Percentiles rank a stretch among this genome's conserved stretches.
Conservation (phyloP, 2,329 filamentous ascomycete genomes). For the Fusarium proliferatum region DNA sequence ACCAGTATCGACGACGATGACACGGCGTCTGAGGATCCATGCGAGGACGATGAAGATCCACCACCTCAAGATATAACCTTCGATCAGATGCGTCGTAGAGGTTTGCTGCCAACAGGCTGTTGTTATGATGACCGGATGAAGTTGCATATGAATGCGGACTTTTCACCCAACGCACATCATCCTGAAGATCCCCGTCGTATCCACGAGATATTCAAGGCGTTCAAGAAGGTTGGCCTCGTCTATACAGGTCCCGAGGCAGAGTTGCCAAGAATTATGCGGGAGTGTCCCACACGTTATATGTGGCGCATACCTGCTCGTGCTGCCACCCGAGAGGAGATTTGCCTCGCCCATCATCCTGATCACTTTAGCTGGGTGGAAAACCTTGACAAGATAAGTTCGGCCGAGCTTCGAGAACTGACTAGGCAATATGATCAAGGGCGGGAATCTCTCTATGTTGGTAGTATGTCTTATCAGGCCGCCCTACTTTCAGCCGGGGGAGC, state of each 20-base stretch:
- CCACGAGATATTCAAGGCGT: constrained; percentile 89
- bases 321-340: constrained; percentile 83
- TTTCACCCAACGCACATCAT: constrained; percentile 79
- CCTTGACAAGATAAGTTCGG: constrained; percentile 64
- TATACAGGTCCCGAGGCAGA: constrained; percentile 69
- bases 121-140: constrained; percentile 97
- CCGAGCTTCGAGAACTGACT: constrained; percentile 76
- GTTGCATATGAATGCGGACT: constrained; percentile 88
- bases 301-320: constrained; percentile 82
- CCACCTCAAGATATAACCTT: constrained; percentile 53
- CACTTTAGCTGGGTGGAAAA: constrained; percentile 83
- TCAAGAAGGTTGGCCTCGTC: constrained; percentile 84
- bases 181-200: constrained; percentile 95
- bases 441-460: constrained; percentile 86
- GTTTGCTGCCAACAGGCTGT: constrained; percentile 75
- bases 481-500: constrained; percentile 89
- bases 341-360: constrained; percentile 78
- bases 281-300: constrained; percentile 71
- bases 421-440: constrained; percentile 69
- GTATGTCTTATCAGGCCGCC: constrained; percentile 82
- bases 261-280: constrained; percentile 62
- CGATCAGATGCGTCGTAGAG: constrained; percentile 55
- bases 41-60: constrained; percentile 50
- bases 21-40: constrained; percentile 50
- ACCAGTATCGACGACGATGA: constrained; percentile 49